These are phyloP conservation scores for Cynara cardunculus DNA, from an alignment of 129 eudicot species.

Conservation along the genomic window DNA sequence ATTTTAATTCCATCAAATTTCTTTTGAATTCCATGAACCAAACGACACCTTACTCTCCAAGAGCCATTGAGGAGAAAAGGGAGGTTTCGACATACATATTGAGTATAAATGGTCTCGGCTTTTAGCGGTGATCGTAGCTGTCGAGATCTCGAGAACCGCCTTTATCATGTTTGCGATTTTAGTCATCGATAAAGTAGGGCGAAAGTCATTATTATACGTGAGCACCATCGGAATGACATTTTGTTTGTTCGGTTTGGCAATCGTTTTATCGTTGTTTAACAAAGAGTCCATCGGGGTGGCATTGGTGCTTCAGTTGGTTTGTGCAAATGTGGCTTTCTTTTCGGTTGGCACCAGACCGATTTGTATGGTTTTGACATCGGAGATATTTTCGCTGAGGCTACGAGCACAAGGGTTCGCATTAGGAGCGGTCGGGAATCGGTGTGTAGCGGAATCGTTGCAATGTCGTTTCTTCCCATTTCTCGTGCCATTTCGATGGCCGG, in stretches of 20 bases:
- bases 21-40: too few relatives aligned
- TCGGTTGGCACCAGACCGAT: conserved; percentile 75
- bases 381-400: conserved; percentile 54
- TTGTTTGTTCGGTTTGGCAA: conserved; percentile 45
- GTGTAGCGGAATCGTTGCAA: conserved; percentile 68
- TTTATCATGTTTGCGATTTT: conserved; percentile 52
- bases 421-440: conserved; percentile 66
- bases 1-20: too few relatives aligned
- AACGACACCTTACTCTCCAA: too few relatives aligned
- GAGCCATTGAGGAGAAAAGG: too few relatives aligned
- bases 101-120: conserved; percentile 16
- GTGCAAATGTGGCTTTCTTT: conserved; percentile 76
- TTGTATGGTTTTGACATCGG: conserved; percentile 73
- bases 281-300: conserved; percentile 32
- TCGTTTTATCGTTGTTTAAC: conserved; percentile 28
- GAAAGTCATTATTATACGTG: conserved; percentile 66
- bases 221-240: conserved; percentile 82
- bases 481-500: conserved; percentile 54
- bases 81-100: too few relatives aligned
- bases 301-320: conserved; percentile 49
- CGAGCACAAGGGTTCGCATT: conserved; percentile 78
- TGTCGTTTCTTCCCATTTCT: conserved; percentile 69
- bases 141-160: conserved; percentile 60
- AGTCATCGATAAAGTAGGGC: conserved; percentile 60
- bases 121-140: conserved; percentile 81